Conservation (phyloP, 257 asterid species). For the Solanum tarijense region DNA sequence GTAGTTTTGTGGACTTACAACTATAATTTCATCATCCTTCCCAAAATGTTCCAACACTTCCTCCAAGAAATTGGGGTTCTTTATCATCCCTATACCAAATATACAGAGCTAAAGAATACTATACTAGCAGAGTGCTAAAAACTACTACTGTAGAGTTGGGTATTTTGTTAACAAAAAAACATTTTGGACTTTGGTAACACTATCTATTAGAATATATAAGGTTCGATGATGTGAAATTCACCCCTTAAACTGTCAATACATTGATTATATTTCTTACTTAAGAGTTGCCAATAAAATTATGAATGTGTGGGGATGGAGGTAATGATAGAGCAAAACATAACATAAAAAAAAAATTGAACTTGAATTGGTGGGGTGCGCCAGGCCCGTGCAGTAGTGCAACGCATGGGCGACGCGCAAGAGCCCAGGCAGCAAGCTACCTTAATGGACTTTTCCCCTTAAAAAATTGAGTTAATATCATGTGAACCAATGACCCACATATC, state of each 20-base stretch:
- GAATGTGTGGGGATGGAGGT: no score
- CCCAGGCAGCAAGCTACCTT: not conserved
- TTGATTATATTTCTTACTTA: no score
- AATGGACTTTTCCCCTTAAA: not conserved
- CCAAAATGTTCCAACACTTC: constrained; percentile 34
- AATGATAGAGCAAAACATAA: rapidly evolving
- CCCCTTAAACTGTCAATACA: no score
- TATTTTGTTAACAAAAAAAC: no score
- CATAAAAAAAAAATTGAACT: rapidly evolving
- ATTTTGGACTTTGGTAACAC: no score
- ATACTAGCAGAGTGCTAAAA: not conserved
- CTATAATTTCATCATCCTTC: constrained; percentile 65
- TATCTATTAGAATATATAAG: no score
- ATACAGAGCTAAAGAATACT: not conserved
- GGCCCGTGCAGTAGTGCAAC: not conserved
- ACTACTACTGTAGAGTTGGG: not conserved
- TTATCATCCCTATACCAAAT: constrained; percentile 37
- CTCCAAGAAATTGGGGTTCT: constrained; percentile 45
- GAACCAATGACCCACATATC: not conserved
- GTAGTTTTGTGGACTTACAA: constrained; percentile 34
- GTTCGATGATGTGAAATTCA: no score
- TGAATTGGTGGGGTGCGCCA: not conserved
- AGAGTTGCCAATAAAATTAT: no score
- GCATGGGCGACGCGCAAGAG: not conserved
- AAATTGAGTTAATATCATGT: constrained; percentile 7